Base-by-base conservation (phyloP, 169 alveolate species). In the Babesia bovis region DNA sequence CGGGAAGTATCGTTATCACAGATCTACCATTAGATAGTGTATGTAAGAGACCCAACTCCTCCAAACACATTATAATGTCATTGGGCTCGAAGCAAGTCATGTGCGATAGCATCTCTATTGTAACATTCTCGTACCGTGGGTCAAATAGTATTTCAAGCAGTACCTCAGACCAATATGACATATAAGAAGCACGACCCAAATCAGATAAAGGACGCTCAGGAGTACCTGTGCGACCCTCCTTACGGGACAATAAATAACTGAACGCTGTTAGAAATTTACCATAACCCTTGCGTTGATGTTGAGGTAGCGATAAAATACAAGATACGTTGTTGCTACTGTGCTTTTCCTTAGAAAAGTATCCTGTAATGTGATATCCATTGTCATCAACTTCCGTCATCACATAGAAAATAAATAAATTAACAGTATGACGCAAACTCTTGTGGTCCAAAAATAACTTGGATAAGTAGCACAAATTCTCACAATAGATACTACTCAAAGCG, bases 141-240 rank as follows among this genome's bases (percentile, higher is more conserved):
- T 79, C 87, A 23, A 67, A 59, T 13, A 91, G 79, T 6, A 81
- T 63, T n/a, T 89, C 89, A 44, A 95, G 71, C 21, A 96, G 82
- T 71, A 84, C 89, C 68, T 92, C 91, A 5, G 97, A 91, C 99
- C 99, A 97, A 84, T 93, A 96, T 19, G 97, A 89, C 74, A 96
- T 92, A 84, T 97, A 97, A 9, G 98, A 91, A 25, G 95, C 98
- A 58, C 90, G 91, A 12, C 99, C 99, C 56, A 97, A 86, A 86
- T 97, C 99, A 0, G 98, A 92, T 6, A 97, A 76, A 1, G 99
- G 99, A 61, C 98, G 87, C 88, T 97, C 99, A 4, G 99, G 99
- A 2, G 99, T 94, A 10, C 99, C 99, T 10, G 93, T 85, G 45
- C 92, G 93, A 51, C 92, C 91, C 85, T 97, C 99, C 51, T 85